Base-by-base conservation (phyloP, 768 basidiomycete species). In the Galerina sulciceps region DNA sequence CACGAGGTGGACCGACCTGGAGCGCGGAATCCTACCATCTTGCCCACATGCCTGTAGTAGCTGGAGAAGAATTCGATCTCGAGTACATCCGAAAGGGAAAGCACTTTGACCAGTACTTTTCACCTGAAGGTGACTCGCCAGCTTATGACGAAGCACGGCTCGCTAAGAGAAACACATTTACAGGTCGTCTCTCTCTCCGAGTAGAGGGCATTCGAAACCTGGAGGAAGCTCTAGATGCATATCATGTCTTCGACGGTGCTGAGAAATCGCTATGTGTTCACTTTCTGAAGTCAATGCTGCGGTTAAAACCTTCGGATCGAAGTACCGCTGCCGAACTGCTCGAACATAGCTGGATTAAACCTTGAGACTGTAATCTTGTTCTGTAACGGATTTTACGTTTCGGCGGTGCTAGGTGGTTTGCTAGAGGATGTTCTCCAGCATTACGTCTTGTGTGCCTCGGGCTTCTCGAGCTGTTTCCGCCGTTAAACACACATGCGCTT, bases 1-100 rank as follows among this genome's bases (percentile, higher is more conserved):
- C 69, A 2, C 54, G 56, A 22, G 57, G 51, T 17, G 64, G 63
- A 3, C 55, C 66, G 20, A 58, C 44, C 3, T 68, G 65, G 62
- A 61, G 43, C 15, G 22, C 54, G 6, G 63, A 68, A 49, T 57
- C 51, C 31, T 66, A 65, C 35, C 65, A 67, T 56, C 65, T 70
- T 31, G 67, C 60, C 6, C 57, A 62, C 42, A 64, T 67, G 61
- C 53, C 58, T 31, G 46, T n/a, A 10, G 41, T 62, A 13, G 38
- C 61, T 1, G 50, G 53, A 43, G 64, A 65, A 35, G 55, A 52
- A 38, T 60, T 62, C 40, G 56, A 60, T 53, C 35, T 44, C 17
- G 18, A 45, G 5, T 58, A 62, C 35, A 26, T 65, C 34, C 42
- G 53, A 31, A 14, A 45, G 35, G 58, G 53, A 35, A 57, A 62